Base-by-base conservation (phyloP, 83 land plant genomes). In the Larix sibirica region DNA sequence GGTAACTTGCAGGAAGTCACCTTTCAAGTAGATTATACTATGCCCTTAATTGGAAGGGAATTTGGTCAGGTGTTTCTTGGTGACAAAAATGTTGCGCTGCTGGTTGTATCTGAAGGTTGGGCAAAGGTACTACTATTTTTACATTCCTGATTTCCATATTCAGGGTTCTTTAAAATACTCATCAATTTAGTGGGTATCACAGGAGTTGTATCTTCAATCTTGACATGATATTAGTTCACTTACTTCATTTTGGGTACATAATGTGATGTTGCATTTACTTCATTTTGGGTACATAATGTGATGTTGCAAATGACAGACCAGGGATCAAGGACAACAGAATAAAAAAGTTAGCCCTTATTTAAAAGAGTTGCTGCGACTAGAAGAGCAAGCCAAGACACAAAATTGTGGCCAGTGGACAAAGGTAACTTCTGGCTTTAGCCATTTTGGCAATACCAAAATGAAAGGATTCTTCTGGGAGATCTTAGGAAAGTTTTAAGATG, bases 51-150 rank as follows among this genome's bases (percentile, higher is more conserved):
- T 36, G 91, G 88, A 63, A 63, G 98, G 75, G 98, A 98, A 56
- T 98, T 96, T 86, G 96, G 97, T n/a, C 83, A 95, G 4, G 99
- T 98, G 36, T 92, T 90, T 80, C 81, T 96, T 68, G 97, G 89
- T 33, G 92, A 91, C 50, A 87, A 88, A 59, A 96, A 94, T 87
- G 85, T 98, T 36, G 96, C 97, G 3, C 12, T 75, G 56, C 79
- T 84, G 65, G 94, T 96, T 76, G 97, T 94, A 81, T 77, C 92
- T 36, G 89, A 85, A 77, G 99, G 99, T 68, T 98, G 99, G 99
- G 97, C 99, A n/a, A 98, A 93, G 99, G 99, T 96, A 81, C n/a
- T 47, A 59, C 38, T 33, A 4, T 54, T 38, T 83, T 12, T 71
- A 24, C 79, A 18, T 33, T 62, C 77, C 47, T 64, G 31, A 58